Conservation (phyloP, 306 rosid genomes). For the Cicer judaicum region DNA sequence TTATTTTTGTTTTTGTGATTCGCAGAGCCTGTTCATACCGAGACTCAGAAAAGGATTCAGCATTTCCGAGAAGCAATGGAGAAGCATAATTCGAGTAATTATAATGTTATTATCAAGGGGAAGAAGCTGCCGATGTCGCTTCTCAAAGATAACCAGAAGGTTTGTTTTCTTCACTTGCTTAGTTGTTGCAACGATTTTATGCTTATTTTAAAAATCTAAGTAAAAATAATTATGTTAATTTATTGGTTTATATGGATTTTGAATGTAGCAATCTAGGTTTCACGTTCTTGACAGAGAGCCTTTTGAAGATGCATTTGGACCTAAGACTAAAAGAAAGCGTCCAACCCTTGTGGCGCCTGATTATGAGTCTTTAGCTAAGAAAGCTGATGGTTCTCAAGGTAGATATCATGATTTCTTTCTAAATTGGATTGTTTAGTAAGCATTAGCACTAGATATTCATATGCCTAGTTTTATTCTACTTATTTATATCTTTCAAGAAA, state of each 20-base stretch:
- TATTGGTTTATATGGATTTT: constrained; percentile 38
- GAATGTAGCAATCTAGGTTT: constrained; percentile 84
- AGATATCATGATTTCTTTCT: constrained; percentile 7
- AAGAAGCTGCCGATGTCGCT: constrained; percentile 82
- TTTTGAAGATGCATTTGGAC: constrained; percentile 83
- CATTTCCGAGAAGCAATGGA: constrained; percentile 77
- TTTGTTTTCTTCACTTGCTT: constrained; percentile 40
- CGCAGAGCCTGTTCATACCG: constrained; percentile 78
- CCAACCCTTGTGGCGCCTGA: constrained; percentile 77
- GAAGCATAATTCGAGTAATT: constrained; percentile 66
- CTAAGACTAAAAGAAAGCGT: constrained; percentile 84
- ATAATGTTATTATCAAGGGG: constrained; percentile 78
- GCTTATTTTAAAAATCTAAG: background rate
- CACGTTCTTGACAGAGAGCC: constrained; percentile 93
- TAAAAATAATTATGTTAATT: background rate
- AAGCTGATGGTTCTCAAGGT: constrained; percentile 94
- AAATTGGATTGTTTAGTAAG: constrained; percentile 14
- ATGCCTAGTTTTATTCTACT: background rate
- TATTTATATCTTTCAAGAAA: background rate
- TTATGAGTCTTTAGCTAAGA: constrained; percentile 79
- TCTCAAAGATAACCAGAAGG: constrained; percentile 84
- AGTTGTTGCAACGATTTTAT: constrained; percentile 11
- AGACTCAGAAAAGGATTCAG: constrained; percentile 82
- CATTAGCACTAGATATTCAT: background rate
- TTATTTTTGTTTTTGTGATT: constrained; percentile 37